phyloP scores from a whole-genome alignment of 2,329 filamentous ascomycete species.

The Diaporthe batatas region DNA sequence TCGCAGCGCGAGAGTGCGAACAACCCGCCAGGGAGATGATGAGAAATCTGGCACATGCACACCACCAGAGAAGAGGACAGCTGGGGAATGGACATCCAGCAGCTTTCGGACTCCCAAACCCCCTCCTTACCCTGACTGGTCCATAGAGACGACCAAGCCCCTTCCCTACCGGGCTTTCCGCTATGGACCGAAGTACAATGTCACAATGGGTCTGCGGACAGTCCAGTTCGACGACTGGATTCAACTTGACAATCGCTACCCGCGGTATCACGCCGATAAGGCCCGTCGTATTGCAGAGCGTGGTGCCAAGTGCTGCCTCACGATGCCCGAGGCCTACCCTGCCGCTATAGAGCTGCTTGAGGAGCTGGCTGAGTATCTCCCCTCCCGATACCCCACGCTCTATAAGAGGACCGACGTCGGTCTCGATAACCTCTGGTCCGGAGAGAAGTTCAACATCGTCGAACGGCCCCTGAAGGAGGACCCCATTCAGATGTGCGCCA shows the following conservation, averaged over 20 bases:
- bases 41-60: conserved; percentile 22
- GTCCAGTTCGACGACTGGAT: conserved; percentile 83
- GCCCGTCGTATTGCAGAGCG: conserved; percentile 75
- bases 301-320: conserved; percentile 75
- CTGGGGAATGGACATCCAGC: conserved; percentile 67
- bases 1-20: neutral
- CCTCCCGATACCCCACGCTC: conserved; percentile 79
- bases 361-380: conserved; percentile 78
- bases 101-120: conserved; percentile 72
- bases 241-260: conserved; percentile 85
- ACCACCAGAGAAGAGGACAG: conserved; percentile 14
- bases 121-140: conserved; percentile 76
- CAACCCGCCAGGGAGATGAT: neutral
- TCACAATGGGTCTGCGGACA: conserved; percentile 82
- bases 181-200: conserved; percentile 80
- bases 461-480: conserved; percentile 77
- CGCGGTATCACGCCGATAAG: conserved; percentile 80
- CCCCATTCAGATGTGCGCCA: conserved; percentile 80
- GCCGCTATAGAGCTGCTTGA: conserved; percentile 82
- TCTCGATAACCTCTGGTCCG: conserved; percentile 78
- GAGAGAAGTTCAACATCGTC: conserved; percentile 78
- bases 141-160: conserved; percentile 76
- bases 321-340: conserved; percentile 77
- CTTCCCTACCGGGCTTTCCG: conserved; percentile 84
- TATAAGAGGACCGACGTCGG: conserved; percentile 74